These are phyloP conservation scores for Nosema muscidifuracis DNA, from an alignment of 371 early-diverging fungal genomes.

Conservation along the genomic window DNA sequence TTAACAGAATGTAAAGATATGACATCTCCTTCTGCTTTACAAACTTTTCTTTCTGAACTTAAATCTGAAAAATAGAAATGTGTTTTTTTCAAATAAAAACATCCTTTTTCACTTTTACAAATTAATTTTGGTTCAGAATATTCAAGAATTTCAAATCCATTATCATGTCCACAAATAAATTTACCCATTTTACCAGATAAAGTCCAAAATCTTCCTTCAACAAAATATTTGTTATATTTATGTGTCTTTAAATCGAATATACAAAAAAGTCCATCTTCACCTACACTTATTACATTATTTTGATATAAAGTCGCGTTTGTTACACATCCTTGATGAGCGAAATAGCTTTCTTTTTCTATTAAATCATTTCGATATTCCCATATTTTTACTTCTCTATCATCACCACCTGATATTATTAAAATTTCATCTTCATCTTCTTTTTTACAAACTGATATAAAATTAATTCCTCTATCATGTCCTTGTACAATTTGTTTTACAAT, in stretches of 20 bases:
- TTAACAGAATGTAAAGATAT: constrained; percentile 8
- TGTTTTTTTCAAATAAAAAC: constrained; percentile 25
- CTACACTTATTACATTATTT: constrained; percentile 70
- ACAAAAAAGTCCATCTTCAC: constrained; percentile 89
- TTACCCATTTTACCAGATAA: constrained; percentile 68
- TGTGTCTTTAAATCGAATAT: constrained; percentile 89
- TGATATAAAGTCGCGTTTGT: constrained; percentile 71
- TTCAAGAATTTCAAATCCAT: constrained; percentile 87
- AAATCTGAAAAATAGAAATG: constrained; percentile 26
- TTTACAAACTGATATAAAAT: constrained; percentile 76
- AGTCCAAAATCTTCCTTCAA: constrained; percentile 93
- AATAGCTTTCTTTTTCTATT: constrained; percentile 90
- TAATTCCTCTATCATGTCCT: constrained; percentile 94
- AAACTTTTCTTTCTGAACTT: constrained; percentile 24
- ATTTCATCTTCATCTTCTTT: constrained; percentile 69
- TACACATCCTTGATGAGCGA: constrained; percentile 93
- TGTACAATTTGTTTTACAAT: constrained; percentile 91
- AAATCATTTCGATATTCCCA: constrained; percentile 91
- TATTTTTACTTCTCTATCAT: constrained; percentile 90
- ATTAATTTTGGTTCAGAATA: constrained; percentile 86
- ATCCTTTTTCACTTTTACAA: constrained; percentile 64
- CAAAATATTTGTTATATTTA: constrained; percentile 73
- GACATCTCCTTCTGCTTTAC: constrained; percentile 25
- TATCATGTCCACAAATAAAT: constrained; percentile 73
- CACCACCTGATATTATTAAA: constrained; percentile 84